These are phyloP conservation scores for Candida germanica DNA, from an alignment of 805 yeast species.

Conservation along the genomic window DNA sequence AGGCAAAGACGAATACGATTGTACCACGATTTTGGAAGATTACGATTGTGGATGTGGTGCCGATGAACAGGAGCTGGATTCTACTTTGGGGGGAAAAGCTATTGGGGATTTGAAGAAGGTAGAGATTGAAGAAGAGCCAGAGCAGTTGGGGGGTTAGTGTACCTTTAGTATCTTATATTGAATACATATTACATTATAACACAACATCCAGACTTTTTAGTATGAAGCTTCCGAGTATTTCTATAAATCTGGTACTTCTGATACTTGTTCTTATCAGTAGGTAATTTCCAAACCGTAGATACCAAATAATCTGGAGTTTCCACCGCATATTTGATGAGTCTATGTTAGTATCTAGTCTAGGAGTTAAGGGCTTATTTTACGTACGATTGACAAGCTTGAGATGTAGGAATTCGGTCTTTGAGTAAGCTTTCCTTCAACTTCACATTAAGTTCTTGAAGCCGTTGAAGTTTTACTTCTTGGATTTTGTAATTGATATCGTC, in stretches of 20 bases:
- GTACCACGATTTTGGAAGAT: constrained; percentile 79
- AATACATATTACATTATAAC: constrained; percentile 20
- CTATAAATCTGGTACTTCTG: constrained; percentile 21
- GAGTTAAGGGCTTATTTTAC: constrained; percentile 8
- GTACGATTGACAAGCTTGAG: constrained; percentile 53
- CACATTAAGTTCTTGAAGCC: constrained; percentile 56
- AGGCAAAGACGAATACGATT: constrained; percentile 72
- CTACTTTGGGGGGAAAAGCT: constrained; percentile 32
- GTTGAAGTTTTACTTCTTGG: constrained; percentile 53
- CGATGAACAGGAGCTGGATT: constrained; percentile 56
- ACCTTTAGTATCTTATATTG: no score
- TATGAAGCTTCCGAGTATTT: constrained; percentile 6
- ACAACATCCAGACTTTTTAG: constrained; percentile 25
- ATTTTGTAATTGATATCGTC: constrained; percentile 39
- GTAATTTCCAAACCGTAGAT: constrained; percentile 40
- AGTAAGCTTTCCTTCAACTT: constrained; percentile 50
- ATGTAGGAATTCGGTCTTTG: constrained; percentile 60
- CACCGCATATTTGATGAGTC: constrained; percentile 42
- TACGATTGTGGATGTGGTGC: constrained; percentile 95
- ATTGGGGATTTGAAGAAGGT: constrained; percentile 44
- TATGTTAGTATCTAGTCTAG: constrained; percentile 12
- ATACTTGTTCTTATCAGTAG: constrained; percentile 35
- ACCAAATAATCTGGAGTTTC: constrained; percentile 46
- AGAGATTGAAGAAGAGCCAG: constrained; percentile 42
- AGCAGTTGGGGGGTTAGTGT: constrained; percentile 42